Evolutionary conservation across 495 filamentous ascomycete genomes (phyloP).

Genomic region (Penicillium ochrochloron): DNA sequence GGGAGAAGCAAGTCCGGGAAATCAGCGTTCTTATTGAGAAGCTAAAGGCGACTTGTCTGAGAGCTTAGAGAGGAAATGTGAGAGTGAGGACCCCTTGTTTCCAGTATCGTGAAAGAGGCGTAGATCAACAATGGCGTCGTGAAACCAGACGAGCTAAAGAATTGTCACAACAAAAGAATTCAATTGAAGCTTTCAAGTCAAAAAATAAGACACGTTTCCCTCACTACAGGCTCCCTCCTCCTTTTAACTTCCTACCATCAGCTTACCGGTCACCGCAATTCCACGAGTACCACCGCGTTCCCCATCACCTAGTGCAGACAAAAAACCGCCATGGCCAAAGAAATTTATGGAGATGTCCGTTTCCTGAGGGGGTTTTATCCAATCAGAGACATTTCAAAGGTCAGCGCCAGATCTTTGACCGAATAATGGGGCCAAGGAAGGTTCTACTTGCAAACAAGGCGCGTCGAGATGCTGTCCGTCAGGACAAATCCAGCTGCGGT

Average conservation of each 20-base stretch:
- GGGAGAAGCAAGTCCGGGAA: background rate
- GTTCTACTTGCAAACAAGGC: background rate
- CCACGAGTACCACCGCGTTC: slow-evolving; percentile 8
- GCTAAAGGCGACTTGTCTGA: background rate
- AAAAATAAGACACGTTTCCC: background rate
- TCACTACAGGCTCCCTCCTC: slow-evolving; percentile 6
- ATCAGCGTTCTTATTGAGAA: background rate
- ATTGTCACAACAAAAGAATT: background rate
- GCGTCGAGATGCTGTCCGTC: background rate
- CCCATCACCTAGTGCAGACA: slow-evolving; percentile 13
- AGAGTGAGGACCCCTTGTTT: slow-evolving; percentile 4
- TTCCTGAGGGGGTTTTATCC: slow-evolving; percentile 10
- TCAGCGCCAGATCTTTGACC: slow-evolving; percentile 20
- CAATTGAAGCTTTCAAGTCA: background rate
- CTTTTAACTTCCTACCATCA: slow-evolving; percentile 23
- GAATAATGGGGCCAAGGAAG: background rate
- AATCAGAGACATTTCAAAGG: slow-evolving; percentile 26
- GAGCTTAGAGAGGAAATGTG: background rate
- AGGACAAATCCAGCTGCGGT: slow-evolving; percentile 13
- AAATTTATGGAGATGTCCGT: slow-evolving; percentile 20
- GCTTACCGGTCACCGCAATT: slow-evolving; percentile 19
- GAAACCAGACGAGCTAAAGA: too few species aligned
- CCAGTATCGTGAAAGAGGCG: slow-evolving; percentile 10
- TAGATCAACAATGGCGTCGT: slow-evolving; percentile 9
- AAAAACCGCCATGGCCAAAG: slow-evolving; percentile 4